Conservation (phyloP, 1,284 basidiomycete species). For the Cutaneotrichosporon cyanovorans region DNA sequence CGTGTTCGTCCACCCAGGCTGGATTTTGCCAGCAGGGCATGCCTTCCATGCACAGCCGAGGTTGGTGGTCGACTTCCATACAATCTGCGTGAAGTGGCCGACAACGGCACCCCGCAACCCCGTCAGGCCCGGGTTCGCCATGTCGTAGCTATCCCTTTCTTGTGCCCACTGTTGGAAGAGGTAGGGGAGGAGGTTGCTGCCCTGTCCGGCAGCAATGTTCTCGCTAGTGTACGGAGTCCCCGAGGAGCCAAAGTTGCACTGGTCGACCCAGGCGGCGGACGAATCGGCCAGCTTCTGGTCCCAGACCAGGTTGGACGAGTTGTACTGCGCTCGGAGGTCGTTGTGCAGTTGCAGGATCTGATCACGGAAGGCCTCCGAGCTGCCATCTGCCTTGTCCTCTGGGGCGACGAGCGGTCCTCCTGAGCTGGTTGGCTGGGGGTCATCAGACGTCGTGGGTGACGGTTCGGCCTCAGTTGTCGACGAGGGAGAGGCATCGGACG, state of each 20-base stretch:
- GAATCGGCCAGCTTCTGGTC: constrained; percentile 6
- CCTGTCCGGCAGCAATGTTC: constrained; percentile 23
- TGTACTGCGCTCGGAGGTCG: constrained; percentile 29
- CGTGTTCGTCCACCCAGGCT: constrained; percentile 14
- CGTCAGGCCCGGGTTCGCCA: constrained; percentile 25
- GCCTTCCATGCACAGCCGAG: constrained; percentile 32
- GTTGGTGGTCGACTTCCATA: constrained; percentile 38
- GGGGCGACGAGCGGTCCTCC: no score
- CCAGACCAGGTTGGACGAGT: constrained; percentile 8
- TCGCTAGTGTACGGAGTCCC: background rate
- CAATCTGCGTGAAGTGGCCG: constrained; percentile 40
- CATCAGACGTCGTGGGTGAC: background rate
- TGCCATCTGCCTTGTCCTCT: constrained; percentile 5
- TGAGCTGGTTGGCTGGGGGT: background rate
- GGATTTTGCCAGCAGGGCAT: constrained; percentile 24
- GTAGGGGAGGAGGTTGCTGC: constrained; percentile 21
- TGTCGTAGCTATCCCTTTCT: constrained; percentile 12
- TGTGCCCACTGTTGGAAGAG: constrained; percentile 1
- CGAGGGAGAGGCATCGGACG: background rate
- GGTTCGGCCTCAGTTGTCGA: no score
- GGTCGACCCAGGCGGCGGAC: constrained; percentile 3
- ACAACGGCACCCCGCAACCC: background rate
- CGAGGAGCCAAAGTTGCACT: constrained; percentile 5
- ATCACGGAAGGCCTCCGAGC: constrained; percentile 7
- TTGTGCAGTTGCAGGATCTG: constrained; percentile 31